Evolutionary conservation across 2,329 filamentous ascomycete species (phyloP).

Genomic region (Fusarium graminum): DNA sequence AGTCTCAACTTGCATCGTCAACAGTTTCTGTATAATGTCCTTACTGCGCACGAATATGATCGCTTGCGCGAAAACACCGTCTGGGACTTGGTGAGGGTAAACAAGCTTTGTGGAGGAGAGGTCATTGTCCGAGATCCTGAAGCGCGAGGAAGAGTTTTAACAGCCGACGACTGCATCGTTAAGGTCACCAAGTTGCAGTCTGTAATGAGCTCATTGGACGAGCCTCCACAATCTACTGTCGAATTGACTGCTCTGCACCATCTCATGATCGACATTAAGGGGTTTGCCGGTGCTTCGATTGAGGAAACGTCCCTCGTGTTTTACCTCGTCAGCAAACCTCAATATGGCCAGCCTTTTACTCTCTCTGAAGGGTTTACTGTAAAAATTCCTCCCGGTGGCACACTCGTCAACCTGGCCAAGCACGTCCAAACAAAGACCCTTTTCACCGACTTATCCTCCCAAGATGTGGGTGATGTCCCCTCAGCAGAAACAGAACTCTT

Average conservation of each 20-base stretch:
- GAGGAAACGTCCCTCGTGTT: slow-evolving; percentile 82
- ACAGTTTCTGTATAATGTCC: slow-evolving; percentile 92
- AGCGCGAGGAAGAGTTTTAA: slow-evolving; percentile 86
- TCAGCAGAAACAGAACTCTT: slow-evolving; percentile 80
- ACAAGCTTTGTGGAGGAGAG: slow-evolving; percentile 93
- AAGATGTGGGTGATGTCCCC: slow-evolving; percentile 74
- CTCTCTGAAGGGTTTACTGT: slow-evolving; percentile 88
- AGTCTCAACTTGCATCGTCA: slow-evolving; percentile 87
- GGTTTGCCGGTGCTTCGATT: slow-evolving; percentile 81
- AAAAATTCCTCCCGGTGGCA: slow-evolving; percentile 80
- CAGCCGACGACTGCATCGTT: slow-evolving; percentile 91
- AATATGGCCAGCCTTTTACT: slow-evolving; percentile 71
- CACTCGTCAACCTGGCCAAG: slow-evolving; percentile 73
- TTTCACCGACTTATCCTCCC: slow-evolving; percentile 85
- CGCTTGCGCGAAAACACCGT: slow-evolving; percentile 87
- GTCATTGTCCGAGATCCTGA: slow-evolving; percentile 93
- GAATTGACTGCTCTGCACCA: slow-evolving; percentile 84
- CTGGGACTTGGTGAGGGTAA: slow-evolving; percentile 94
- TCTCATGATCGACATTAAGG: slow-evolving; percentile 84
- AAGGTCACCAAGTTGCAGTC: slow-evolving; percentile 93
- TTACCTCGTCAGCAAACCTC: slow-evolving; percentile 79
- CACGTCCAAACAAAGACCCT: slow-evolving; percentile 82
- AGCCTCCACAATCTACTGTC: slow-evolving; percentile 75
- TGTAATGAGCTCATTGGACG: slow-evolving; percentile 92
- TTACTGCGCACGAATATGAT: slow-evolving; percentile 88